Conservation (phyloP, 2,329 filamentous ascomycete species). For the Hymenoscyphus infarciens region DNA sequence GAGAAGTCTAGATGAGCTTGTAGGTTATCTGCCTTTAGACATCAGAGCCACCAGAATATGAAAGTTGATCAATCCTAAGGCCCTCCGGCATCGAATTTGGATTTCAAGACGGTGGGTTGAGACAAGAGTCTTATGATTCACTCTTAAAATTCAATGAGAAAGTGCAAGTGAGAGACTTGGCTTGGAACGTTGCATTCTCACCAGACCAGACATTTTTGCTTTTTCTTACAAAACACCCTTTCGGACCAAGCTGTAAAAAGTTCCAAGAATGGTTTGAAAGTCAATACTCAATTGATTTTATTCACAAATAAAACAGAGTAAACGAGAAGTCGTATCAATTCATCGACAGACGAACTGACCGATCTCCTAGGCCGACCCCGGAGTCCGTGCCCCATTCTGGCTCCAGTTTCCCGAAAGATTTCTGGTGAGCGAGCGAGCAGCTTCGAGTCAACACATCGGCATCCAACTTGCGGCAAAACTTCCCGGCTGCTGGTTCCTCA, state of each 20-base stretch:
- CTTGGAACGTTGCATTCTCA: not conserved
- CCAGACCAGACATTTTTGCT: not conserved
- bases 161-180: not conserved
- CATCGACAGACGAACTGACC: too few species aligned
- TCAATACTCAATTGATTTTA: not conserved
- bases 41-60: not conserved
- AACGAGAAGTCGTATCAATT: too few species aligned
- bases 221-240: not conserved
- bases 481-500: not conserved
- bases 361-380: not conserved
- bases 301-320: not conserved
- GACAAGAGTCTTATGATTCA: not conserved
- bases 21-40: not conserved
- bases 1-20: not conserved
- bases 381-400: not conserved
- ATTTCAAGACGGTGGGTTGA: not conserved
- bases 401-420: slow-evolving; percentile 1
- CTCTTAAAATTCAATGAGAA: not conserved
- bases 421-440: not conserved
- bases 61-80: not conserved
- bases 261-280: not conserved
- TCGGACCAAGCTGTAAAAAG: not conserved
- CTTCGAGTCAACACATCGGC: not conserved
- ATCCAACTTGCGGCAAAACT: not conserved
- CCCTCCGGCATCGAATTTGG: not conserved